Evolutionary conservation across 2,329 filamentous ascomycete genomes (phyloP).

Genomic region (Karstenula rhodostoma): DNA sequence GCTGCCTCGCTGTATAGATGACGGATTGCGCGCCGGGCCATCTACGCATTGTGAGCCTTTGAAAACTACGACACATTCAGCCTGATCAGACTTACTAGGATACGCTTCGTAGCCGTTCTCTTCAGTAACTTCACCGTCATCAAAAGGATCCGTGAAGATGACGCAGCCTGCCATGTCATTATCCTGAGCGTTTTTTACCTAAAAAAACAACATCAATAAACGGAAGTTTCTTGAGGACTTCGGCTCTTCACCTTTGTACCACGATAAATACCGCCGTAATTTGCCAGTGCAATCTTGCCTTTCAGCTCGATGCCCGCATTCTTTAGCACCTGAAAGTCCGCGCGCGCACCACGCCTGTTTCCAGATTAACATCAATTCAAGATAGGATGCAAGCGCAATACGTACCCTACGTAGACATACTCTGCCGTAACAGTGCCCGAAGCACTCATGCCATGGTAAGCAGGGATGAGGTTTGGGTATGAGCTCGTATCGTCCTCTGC

Average conservation of each 20-base stretch:
- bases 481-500: conserved; percentile 30
- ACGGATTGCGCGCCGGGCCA: conserved; percentile 52
- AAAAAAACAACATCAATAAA: too few relatives aligned
- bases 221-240: too few relatives aligned
- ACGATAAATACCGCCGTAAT: conserved; percentile 51
- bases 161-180: conserved; percentile 50
- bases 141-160: conserved; percentile 51
- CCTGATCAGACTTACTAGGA: conserved; percentile 21
- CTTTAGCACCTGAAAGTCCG: conserved; percentile 50
- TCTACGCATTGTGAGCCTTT: conserved; percentile 31
- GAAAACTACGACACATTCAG: not conserved
- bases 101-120: conserved; percentile 52
- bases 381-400: conserved; percentile 11
- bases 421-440: conserved; percentile 51
- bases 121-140: conserved; percentile 52
- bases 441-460: conserved; percentile 53
- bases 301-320: conserved; percentile 50
- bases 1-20: conserved; percentile 51
- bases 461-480: conserved; percentile 46
- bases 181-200: conserved; percentile 54
- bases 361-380: not conserved
- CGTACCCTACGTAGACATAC: conserved; percentile 52
- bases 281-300: conserved; percentile 53
- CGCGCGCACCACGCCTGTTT: conserved; percentile 32
- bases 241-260: conserved; percentile 53